Evolutionary conservation across 2,329 filamentous ascomycete species (phyloP).

Genomic region (Zalaria sp.): DNA sequence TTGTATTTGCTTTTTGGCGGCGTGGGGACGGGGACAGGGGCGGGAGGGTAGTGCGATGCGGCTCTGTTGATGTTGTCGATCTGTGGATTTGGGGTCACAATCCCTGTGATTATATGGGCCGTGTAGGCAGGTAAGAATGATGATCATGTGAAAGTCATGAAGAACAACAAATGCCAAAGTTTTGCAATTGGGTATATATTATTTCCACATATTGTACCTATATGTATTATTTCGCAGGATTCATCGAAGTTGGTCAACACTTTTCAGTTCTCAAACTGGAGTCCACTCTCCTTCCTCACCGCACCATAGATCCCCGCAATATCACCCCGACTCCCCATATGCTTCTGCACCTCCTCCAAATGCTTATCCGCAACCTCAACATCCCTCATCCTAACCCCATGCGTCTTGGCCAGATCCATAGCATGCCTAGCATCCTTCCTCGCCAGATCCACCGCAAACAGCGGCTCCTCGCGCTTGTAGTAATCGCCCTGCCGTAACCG

Average conservation of each 20-base stretch:
- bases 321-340: conserved; percentile 59
- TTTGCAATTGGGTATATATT: too few relatives aligned
- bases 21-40: too few relatives aligned
- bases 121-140: too few relatives aligned
- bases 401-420: conserved; percentile 46
- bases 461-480: conserved; percentile 57
- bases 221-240: too few relatives aligned
- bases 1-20: too few relatives aligned
- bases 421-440: conserved; percentile 73
- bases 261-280: conserved; percentile 47
- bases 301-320: conserved; percentile 74
- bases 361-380: conserved; percentile 56
- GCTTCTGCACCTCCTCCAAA: conserved; percentile 53
- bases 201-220: too few relatives aligned
- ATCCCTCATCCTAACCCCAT: conserved; percentile 49
- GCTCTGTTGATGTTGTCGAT: too few relatives aligned
- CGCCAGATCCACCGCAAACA: conserved; percentile 71
- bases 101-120: too few relatives aligned
- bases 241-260: background rate
- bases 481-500: conserved; percentile 68
- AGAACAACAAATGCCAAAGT: too few relatives aligned
- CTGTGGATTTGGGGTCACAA: too few relatives aligned
- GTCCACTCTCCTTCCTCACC: conserved; percentile 56
- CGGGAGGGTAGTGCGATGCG: too few relatives aligned
- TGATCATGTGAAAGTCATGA: too few relatives aligned